These are phyloP conservation scores for Gardenia jasminoides DNA, from an alignment of 257 asterid genomes.

Conservation along the genomic window DNA sequence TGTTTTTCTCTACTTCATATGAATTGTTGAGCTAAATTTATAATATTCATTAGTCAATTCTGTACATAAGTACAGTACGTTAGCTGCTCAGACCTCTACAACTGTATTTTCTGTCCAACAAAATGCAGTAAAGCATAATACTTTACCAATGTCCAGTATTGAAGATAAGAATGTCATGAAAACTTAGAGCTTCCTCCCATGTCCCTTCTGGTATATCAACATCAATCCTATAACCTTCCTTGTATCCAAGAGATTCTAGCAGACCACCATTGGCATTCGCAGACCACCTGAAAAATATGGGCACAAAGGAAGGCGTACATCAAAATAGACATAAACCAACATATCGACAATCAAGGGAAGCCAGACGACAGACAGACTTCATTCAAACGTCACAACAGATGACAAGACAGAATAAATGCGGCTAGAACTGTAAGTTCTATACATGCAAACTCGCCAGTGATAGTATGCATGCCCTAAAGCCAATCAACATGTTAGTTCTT, in stretches of 20 bases:
- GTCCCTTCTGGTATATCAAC: slow-evolving; percentile 90
- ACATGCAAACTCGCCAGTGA: too few relatives aligned
- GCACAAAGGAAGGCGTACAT: slow-evolving; percentile 13
- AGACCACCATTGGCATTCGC: slow-evolving; percentile 55
- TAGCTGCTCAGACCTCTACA: neutral
- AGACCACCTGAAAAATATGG: slow-evolving; percentile 61
- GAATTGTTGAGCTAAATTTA: neutral
- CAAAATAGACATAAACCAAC: neutral
- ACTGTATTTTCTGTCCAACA: neutral
- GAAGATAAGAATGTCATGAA: slow-evolving; percentile 80
- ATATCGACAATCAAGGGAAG: neutral
- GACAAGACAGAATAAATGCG: neutral
- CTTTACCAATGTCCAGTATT: slow-evolving; percentile 95
- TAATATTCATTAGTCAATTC: neutral
- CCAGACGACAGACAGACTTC: neutral
- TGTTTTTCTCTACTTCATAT: neutral
- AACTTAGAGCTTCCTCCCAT: slow-evolving; percentile 72
- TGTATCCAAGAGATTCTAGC: slow-evolving; percentile 87
- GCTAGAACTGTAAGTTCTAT: neutral
- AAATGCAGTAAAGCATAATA: neutral
- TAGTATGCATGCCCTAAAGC: neutral
- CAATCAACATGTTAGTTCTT: neutral
- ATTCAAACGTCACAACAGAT: neutral
- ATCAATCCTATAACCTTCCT: slow-evolving; percentile 84
- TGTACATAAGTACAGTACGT: neutral